Conservation (phyloP, 2,329 filamentous ascomycete genomes). For the Penicillium vulpinum region DNA sequence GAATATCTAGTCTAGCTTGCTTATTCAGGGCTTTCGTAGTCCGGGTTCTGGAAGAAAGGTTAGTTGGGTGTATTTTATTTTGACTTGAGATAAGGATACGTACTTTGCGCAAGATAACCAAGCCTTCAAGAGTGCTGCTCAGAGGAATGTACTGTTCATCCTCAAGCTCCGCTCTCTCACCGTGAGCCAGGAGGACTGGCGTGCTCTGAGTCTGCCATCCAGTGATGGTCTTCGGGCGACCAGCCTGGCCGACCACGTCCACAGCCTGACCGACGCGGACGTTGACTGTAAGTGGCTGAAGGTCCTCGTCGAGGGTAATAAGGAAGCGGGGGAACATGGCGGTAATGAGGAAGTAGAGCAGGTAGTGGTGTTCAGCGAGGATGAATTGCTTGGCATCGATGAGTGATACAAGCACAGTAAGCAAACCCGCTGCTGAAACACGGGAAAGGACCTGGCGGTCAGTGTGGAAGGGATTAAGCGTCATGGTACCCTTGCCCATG, state of each 20-base stretch:
- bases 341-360: slow-evolving; percentile 94
- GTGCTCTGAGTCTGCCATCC: slow-evolving; percentile 99
- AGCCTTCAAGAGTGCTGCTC: slow-evolving; percentile 85
- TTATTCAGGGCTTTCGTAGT: slow-evolving; percentile 46
- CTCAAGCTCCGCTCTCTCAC: slow-evolving; percentile 93
- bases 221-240: slow-evolving; percentile 96
- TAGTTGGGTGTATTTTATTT: slow-evolving; percentile 25
- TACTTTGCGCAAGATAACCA: slow-evolving; percentile 97
- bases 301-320: slow-evolving; percentile 89
- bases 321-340: slow-evolving; percentile 97
- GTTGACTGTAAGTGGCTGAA: slow-evolving; percentile 91
- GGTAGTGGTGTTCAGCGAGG: slow-evolving; percentile 75
- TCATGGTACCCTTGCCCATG: slow-evolving; percentile 98
- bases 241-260: slow-evolving; percentile 95
- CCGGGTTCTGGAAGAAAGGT: slow-evolving; percentile 44
- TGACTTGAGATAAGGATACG: slow-evolving; percentile 30
- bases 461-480: slow-evolving; percentile 98
- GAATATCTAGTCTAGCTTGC: slow-evolving; percentile 24
- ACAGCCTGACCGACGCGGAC: slow-evolving; percentile 97
- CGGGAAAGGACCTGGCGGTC: slow-evolving; percentile 93
- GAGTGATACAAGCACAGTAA: slow-evolving; percentile 87
- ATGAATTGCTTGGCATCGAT: slow-evolving; percentile 91
- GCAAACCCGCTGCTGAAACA: slow-evolving; percentile 83
- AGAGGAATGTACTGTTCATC: slow-evolving; percentile 96
- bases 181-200: slow-evolving; percentile 90